Evolutionary conservation across 2,329 filamentous ascomycete species (phyloP).

Genomic region (Westerdykella ornata): DNA sequence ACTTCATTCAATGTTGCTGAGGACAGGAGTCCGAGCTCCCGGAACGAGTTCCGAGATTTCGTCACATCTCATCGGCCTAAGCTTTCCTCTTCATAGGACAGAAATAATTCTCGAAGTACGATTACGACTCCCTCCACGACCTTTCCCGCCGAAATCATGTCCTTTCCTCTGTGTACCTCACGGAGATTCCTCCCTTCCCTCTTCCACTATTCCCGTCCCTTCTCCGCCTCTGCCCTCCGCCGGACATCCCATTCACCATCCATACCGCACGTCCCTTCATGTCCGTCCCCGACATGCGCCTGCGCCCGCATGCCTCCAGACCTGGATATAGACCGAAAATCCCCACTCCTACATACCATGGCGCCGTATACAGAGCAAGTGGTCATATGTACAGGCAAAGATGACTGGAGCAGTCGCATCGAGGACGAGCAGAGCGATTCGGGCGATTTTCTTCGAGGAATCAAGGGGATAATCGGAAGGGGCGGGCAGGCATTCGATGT

Average conservation of each 20-base stretch:
- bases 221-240: constrained; percentile 5
- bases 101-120: too few species aligned
- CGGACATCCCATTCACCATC: constrained; percentile 6
- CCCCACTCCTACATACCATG: constrained; percentile 68
- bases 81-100: too few species aligned
- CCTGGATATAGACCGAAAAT: constrained; percentile 67
- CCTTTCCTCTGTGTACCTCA: too few species aligned
- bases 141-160: too few species aligned
- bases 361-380: constrained; percentile 74
- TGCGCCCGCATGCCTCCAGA: constrained; percentile 62
- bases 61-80: neutral
- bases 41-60: too few species aligned
- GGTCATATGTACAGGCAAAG: constrained; percentile 70
- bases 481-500: constrained; percentile 43
- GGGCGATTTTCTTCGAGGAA: constrained; percentile 55
- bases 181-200: neutral
- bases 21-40: too few species aligned
- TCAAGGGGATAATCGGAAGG: constrained; percentile 52
- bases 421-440: constrained; percentile 63
- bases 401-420: constrained; percentile 77
- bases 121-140: too few species aligned
- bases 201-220: constrained; percentile 2
- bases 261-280: constrained; percentile 39
- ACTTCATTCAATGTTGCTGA: too few species aligned
- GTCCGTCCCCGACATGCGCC: constrained; percentile 68